These are phyloP conservation scores for Erodium texanum DNA, from an alignment of 441 rosid species.

Conservation along the genomic window DNA sequence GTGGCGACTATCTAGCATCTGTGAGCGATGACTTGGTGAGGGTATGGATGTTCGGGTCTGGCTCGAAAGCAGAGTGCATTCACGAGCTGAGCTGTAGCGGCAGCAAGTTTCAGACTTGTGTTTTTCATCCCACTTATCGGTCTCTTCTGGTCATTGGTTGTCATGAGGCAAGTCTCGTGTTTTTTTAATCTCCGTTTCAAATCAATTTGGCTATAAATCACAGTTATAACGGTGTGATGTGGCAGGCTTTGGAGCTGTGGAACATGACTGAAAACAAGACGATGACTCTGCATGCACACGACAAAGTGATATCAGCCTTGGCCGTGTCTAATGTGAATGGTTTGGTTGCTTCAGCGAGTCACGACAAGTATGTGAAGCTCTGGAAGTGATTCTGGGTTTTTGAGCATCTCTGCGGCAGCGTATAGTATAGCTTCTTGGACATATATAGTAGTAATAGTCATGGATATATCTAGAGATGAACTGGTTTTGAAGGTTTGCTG, in stretches of 20 bases:
- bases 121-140: conserved; percentile 73
- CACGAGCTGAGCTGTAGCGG: conserved; percentile 71
- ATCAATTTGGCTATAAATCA: background rate
- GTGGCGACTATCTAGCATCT: conserved; percentile 73
- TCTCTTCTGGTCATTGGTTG: conserved; percentile 72
- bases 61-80: conserved; percentile 60
- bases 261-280: conserved; percentile 74
- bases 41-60: conserved; percentile 74
- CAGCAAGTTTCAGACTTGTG: conserved; percentile 71
- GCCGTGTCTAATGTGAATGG: conserved; percentile 64
- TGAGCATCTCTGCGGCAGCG: too few species aligned
- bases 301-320: conserved; percentile 43
- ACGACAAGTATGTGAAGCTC: conserved; percentile 65
- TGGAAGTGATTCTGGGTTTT: conserved; percentile 61
- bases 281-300: conserved; percentile 60
- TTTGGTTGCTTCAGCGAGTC: conserved; percentile 81
- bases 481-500: too few species aligned
- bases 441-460: too few species aligned
- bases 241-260: conserved; percentile 84
- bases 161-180: conserved; percentile 56
- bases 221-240: background rate
- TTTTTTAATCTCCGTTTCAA: too few species aligned
- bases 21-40: conserved; percentile 84
- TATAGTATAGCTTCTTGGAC: too few species aligned
- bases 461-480: too few species aligned